Evolutionary conservation across 805 yeast species (phyloP), one percentile per base, ranked within the genome.

Genomic region (Metschnikowia bowlesiae): DNA sequence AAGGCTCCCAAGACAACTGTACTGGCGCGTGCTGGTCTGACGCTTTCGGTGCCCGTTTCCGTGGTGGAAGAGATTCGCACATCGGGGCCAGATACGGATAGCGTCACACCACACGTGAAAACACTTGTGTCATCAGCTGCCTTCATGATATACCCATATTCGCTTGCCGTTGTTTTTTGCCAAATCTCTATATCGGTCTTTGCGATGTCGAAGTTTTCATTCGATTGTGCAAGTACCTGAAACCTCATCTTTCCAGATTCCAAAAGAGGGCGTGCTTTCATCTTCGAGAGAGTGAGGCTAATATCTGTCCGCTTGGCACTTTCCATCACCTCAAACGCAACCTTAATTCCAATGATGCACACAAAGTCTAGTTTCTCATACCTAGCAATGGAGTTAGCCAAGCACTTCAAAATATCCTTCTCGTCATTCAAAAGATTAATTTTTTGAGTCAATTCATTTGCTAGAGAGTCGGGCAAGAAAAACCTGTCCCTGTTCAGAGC

Each of bases 1-100:
- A 80, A 79, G 4, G 72, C 70, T 5, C 75, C 76, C 44, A 82
- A 68, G 43, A 82, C 52, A 52, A 69, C 80, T 0, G 85, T 85
- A 3, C 82, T 82, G 1, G 79, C 68, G 54, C 78, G 70, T 51
- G 76, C 45, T 2, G 38, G n/a, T 13, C 11, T 26, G 13, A 6
- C 26, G 31, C 34, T 18, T n/a, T 26, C 38, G 8, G 30, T 13
- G 26, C 29, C 34, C n/a, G 29, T 14, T 8, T 22, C 26, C 22
- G 16, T 13, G 11, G 18, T 3, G 4, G 38, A 11, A 13, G 18
- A 22, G n/a, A 33, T 26, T 6, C 33, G 26, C 9, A 42, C 28
- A 6, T 22, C 31, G 14, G 36, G 45, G 13, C 76, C 68, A 59
- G 63, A 74, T 54, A 82, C 78, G 0, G 85, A 83, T 75, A 82